Evolutionary conservation across 345 rosid genomes (phyloP).

Genomic region (Melaleuca alternifolia): DNA sequence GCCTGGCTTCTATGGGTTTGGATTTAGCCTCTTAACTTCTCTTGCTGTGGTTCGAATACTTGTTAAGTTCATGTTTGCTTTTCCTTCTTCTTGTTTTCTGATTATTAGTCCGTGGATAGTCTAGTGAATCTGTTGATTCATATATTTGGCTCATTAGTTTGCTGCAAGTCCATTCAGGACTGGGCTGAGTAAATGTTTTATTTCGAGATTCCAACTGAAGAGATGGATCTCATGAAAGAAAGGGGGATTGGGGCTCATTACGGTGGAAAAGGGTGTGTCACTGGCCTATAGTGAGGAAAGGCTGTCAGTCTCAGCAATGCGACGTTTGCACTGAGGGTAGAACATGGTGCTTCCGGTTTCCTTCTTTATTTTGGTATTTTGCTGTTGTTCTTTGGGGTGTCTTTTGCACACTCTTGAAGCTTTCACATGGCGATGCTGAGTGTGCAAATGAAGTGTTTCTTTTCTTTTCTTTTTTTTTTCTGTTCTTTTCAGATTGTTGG

Average conservation of each 20-base stretch:
- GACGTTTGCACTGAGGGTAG: slow-evolving; percentile 90
- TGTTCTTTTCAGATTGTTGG: slow-evolving; percentile 75
- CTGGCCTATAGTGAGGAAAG: slow-evolving; percentile 76
- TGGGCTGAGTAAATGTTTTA: neutral
- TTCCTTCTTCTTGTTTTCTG: neutral
- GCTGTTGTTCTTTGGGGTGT: neutral
- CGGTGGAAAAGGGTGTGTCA: slow-evolving; percentile 70
- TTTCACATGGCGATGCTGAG: neutral
- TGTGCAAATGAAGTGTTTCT: neutral
- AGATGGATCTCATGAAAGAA: slow-evolving; percentile 93
- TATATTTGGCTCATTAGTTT: neutral
- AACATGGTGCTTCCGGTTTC: neutral
- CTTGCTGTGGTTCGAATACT: no score
- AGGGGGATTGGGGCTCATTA: slow-evolving; percentile 98
- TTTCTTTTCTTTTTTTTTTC: no score
- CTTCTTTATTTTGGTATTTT: neutral
- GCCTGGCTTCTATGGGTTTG: no score
- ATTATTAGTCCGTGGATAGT: neutral
- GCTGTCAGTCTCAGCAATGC: slow-evolving; percentile 77
- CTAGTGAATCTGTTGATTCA: neutral
- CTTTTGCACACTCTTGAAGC: neutral
- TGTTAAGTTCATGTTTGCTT: neutral
- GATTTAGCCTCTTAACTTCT: no score
- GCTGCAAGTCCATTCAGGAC: neutral
- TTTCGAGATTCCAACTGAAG: slow-evolving; percentile 90